phyloP scores from a whole-genome alignment of 345 rosid species.

The Lumnitzera littorea region DNA sequence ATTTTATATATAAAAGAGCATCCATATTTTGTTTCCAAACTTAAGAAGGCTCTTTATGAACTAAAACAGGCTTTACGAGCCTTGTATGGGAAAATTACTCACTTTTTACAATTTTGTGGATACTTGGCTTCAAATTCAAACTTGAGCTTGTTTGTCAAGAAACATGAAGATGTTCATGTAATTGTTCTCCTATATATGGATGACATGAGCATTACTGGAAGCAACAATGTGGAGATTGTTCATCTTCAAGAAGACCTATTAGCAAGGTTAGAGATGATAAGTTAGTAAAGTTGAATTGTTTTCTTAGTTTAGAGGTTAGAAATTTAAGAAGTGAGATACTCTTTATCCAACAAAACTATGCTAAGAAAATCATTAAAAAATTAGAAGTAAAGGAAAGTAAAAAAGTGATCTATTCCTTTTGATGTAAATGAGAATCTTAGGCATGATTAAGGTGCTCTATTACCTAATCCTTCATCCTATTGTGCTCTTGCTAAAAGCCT shows the following conservation, averaged over 20 bases:
- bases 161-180: not conserved
- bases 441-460: not conserved
- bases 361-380: too few relatives aligned
- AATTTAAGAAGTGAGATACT: not conserved
- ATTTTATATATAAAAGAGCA: too few relatives aligned
- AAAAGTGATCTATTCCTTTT: too few relatives aligned
- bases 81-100: not conserved
- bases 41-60: too few relatives aligned
- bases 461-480: not conserved
- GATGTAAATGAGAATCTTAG: too few relatives aligned
- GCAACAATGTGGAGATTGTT: not conserved
- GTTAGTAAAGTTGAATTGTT: not conserved
- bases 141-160: not conserved
- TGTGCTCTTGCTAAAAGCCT: constrained; percentile 5
- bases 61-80: too few relatives aligned
- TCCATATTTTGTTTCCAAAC: too few relatives aligned
- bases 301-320: not conserved
- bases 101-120: not conserved
- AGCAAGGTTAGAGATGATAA: constrained; percentile 2
- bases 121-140: not conserved
- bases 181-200: not conserved
- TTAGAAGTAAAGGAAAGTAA: too few relatives aligned
- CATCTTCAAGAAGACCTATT: not conserved
- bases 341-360: not conserved
- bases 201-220: too few relatives aligned